Evolutionary conservation across 129 eudicot species (phyloP), one percentile per base, ranked within the genome.

Genomic region (Helianthus tuberosus): DNA sequence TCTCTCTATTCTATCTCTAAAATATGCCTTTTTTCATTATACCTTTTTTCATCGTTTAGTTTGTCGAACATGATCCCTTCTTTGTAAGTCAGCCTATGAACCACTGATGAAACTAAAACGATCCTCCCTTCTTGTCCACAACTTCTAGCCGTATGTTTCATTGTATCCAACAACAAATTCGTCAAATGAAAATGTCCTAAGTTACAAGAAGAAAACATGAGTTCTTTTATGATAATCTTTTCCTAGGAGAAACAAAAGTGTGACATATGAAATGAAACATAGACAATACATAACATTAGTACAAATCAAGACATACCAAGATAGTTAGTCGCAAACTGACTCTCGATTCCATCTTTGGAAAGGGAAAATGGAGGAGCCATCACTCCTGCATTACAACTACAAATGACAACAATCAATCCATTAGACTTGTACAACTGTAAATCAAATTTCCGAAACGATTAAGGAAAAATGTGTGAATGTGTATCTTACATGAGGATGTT

Each of bases 351-450:
- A 70, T 93, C 98, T 78, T 87, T 76, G 17, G 98, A 83, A 75
- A 89, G 92, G 49, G 68, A 64, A 74, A 81, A 93, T 7, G 96
- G 98, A 75, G 85, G 74, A 67, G 80, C 83, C 96, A 93, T 89
- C 65, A 93, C 78, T 64, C 98, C 98, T 74, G 98, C 98, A 84
- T 93, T 93, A 68, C 82, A 83, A 74, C 96, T 93, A 75, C 74
- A 72, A 69, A 65, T 29, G 49, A 47, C 13, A 15, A 71, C 32
- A 3, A 20, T 10, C 75, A 38, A 16, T 43, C 0, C 10, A 23
- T 55, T 49, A 69, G 69, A 69, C 13, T 27, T 14, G 27, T n/a
- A 60, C 41, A 10, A 2, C 43, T 50, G 64, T 5, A 64, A 35
- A 48, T 14, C 59, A 8, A 60, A 4, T 73, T 7, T 23, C 50